Base-by-base conservation (phyloP, 495 filamentous ascomycete species). In the Aspergillus kassunensis region DNA sequence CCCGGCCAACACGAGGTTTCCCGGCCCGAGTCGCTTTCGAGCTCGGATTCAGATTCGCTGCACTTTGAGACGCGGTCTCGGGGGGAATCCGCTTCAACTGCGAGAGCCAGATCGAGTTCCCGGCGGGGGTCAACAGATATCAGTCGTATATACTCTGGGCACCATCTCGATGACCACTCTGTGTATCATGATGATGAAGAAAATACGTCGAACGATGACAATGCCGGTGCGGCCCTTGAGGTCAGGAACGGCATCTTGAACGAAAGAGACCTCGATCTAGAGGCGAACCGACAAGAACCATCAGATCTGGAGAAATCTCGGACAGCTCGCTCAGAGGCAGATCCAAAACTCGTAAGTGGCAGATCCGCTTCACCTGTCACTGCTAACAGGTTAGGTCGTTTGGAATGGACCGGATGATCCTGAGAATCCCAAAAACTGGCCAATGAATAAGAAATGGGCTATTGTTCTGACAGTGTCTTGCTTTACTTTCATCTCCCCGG, bases 401-500 rank as follows among this genome's bases (percentile, higher is more conserved):
- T 86, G 78, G 80, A 66, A 78, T 21, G 74, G 80, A 0, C 73
- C 79, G 4, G 70, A 78, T 27, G 83, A 86, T 52, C 71, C 74
- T 0, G 72, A 74, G 11, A 83, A 85, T 39, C 83, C 83, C 0
- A 76, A 78, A 49, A 81, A 86, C 51, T 86, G 83, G 83, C 51
- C 73, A 0, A 64, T 55, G 4, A 61, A 53, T 13, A 71, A 74
- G 44, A 87, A 87, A 67, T 90, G 87, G 87, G 68, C 74, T 0
- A 80, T 80, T 2, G 83, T 80, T 0, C 54, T 77, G 23, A 71
- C 77, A 16, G 75, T 80, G 19, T 83, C 83, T 0, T 70, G 71
- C 15, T 86, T 84, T 63, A 89, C 85, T 0, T 81, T 91, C 53
- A 86, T 92, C 48, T 88, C 87, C 0, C 86, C 88, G 0, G 75